These are phyloP conservation scores for Solidago caesia DNA, from an alignment of 129 eudicot species.

Conservation along the genomic window DNA sequence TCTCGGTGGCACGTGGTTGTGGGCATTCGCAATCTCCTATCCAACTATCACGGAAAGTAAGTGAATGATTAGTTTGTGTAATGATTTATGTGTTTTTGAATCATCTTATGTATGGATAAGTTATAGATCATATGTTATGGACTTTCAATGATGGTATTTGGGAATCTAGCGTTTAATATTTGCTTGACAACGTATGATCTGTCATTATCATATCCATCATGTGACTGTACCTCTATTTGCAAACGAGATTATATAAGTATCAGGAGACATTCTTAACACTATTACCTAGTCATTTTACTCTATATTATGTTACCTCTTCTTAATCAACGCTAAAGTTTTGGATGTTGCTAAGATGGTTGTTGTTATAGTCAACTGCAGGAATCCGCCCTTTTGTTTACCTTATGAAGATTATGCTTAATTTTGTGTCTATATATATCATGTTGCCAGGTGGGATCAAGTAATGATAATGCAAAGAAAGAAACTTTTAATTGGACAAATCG, in stretches of 20 bases:
- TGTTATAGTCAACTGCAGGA: background rate
- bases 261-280: background rate
- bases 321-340: background rate
- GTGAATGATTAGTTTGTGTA: background rate
- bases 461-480: constrained; percentile 10
- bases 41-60: constrained; percentile 4
- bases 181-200: background rate
- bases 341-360: background rate
- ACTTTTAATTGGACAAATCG: constrained; percentile 15
- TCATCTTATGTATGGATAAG: background rate
- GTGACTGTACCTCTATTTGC: background rate
- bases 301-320: background rate
- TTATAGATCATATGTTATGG: background rate
- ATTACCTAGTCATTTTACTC: background rate
- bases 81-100: constrained; percentile 5
- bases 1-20: background rate
- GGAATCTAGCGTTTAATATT: background rate
- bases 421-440: background rate
- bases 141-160: background rate
- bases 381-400: background rate
- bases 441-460: constrained; percentile 14
- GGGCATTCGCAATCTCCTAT: constrained; percentile 2
- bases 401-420: constrained; percentile 4
- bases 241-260: background rate
- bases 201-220: background rate